Evolutionary conservation across 176 grass and related monocot genomes (phyloP), one percentile per base, ranked within the genome.

Genomic region (Pontederia crassipes): DNA sequence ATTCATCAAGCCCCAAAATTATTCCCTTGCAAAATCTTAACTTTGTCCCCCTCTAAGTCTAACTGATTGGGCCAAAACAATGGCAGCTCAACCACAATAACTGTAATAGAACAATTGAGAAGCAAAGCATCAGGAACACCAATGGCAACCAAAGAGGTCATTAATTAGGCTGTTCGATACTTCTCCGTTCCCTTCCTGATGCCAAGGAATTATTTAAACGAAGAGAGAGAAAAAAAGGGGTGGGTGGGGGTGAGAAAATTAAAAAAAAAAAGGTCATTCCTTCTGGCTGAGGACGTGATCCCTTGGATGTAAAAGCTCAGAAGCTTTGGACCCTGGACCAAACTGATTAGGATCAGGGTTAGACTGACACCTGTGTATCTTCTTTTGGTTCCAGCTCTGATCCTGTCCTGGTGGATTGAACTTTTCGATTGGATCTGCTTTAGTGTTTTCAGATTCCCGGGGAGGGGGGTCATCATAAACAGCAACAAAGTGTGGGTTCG

Each of bases 371-470:
- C 48, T n/a, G 10, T 65, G 12, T 28, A 51, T 27, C 50, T 48
- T 49, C 28, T 51, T 12, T 49, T 65, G 47, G 11, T 48, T 50
- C 14, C 46, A 65, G 47, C 29, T 51, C 47, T 12, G 15, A 24
- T 48, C 50, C 49, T 28, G 12, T 11, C n/a, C n/a, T 54, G 5
- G 20, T 9, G 7, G 11, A 28, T 65, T 65, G 62, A 16, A 51
- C n/a, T 54, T 54, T 50, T 14, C 10, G 10, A 28, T 65, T 65
- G 62, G 40, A 51, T 28, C 62, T 50, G 62, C 46, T 14, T 7
- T 12, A 11, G 49, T 65, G 62, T 27, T 27, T 51, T 65, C 47
- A 65, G 62, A 65, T 65, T 65, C 62, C 47, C 47, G 17, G 62
- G 35, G 40, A 40, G 32, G 32, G 32, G 32, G 32, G 4, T 40